These are phyloP conservation scores for Capronia epimyces DNA, from an alignment of 2,329 filamentous ascomycete genomes.

Conservation along the genomic window DNA sequence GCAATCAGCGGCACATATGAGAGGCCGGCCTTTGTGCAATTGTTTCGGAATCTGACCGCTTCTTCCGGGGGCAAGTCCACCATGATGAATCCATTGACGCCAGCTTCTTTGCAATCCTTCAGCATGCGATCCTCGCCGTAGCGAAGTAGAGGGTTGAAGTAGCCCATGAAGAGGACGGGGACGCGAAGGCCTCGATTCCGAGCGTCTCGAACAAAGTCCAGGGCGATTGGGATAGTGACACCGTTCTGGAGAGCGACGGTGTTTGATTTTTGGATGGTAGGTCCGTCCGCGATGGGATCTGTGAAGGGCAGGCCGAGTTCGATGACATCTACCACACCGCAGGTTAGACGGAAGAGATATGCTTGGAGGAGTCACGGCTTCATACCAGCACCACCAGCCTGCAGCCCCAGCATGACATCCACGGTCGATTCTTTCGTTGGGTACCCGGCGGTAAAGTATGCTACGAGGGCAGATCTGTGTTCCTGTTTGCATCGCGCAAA, in stretches of 20 bases:
- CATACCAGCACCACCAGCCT: constrained; percentile 84
- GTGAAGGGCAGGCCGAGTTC: constrained; percentile 96
- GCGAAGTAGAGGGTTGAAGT: constrained; percentile 92
- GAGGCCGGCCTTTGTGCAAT: constrained; percentile 72
- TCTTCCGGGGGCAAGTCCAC: constrained; percentile 95
- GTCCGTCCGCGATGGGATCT: constrained; percentile 95
- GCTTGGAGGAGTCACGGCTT: constrained; percentile 6
- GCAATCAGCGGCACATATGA: constrained; percentile 97
- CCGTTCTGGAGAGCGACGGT: constrained; percentile 84
- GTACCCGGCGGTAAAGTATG: constrained; percentile 93
- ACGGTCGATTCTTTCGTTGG: constrained; percentile 77
- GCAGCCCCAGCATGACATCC: constrained; percentile 78
- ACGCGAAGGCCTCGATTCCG: constrained; percentile 69
- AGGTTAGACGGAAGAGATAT: background rate
- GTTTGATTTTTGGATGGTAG: constrained; percentile 93
- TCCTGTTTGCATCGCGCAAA: constrained; percentile 56
- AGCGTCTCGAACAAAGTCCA: constrained; percentile 79
- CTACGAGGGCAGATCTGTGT: constrained; percentile 73
- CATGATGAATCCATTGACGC: constrained; percentile 94
- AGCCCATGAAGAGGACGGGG: constrained; percentile 93
- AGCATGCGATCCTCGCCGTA: constrained; percentile 91
- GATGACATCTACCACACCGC: constrained; percentile 66
- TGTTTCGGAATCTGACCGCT: constrained; percentile 81
- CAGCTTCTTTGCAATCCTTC: constrained; percentile 73
- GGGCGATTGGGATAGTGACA: constrained; percentile 71